phyloP scores from a whole-genome alignment of 179 eudicot genomes.

The Heliamphora ciliata region DNA sequence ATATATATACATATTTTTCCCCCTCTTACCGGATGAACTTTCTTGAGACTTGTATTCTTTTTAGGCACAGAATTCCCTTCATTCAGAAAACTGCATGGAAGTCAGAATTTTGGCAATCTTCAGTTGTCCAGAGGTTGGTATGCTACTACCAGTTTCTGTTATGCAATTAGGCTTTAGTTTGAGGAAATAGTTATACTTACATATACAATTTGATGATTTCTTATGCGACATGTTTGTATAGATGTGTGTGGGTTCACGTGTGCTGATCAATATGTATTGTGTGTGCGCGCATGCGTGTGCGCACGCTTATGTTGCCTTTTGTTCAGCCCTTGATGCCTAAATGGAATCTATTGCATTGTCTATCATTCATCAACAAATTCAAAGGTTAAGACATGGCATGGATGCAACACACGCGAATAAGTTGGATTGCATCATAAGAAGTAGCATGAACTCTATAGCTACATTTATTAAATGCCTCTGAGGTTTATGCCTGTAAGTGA shows the following conservation, averaged over 20 bases:
- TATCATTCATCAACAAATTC: neutral
- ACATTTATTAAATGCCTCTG: neutral
- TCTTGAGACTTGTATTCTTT: neutral
- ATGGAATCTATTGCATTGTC: neutral
- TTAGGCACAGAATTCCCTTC: conserved; percentile 37
- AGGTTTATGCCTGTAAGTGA: neutral
- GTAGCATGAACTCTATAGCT: neutral
- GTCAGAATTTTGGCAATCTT: conserved; percentile 26
- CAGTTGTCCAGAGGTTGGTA: conserved; percentile 39
- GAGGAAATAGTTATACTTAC: neutral
- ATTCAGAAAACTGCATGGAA: conserved; percentile 33
- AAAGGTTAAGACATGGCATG: neutral
- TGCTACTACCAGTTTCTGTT: neutral
- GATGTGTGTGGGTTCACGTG: neutral
- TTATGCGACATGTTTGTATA: too few relatives aligned
- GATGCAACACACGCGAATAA: neutral
- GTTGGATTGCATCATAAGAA: neutral
- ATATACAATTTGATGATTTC: neutral
- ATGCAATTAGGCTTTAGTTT: neutral
- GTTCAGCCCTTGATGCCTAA: neutral
- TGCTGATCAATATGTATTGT: neutral
- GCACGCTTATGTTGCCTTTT: neutral
- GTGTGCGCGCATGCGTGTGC: neutral
- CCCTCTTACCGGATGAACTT: neutral
- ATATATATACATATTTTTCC: neutral